A percentile compares a stretch with the other conserved stretches of the same genome.
phyloP scores from a whole-genome alignment of 2,329 filamentous ascomycete species.

The Trichoderma polysporum region DNA sequence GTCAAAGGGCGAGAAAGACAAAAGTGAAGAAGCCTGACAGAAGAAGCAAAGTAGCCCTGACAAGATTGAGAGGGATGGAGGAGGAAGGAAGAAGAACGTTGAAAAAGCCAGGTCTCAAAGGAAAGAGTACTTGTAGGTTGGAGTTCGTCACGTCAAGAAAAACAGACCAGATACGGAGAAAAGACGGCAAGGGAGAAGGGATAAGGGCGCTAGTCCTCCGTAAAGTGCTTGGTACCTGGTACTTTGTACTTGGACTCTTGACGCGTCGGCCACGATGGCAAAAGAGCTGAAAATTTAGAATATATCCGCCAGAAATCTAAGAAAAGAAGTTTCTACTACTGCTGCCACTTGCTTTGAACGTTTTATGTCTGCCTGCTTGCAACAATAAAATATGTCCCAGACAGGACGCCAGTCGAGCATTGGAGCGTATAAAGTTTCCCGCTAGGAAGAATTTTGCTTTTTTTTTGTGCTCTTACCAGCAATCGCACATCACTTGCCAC shows the following conservation, averaged over 20 bases:
- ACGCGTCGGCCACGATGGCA: conserved; percentile 7
- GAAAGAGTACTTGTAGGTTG: not conserved
- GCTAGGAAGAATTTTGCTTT: conserved; percentile 9
- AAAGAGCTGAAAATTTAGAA: not conserved
- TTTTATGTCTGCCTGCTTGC: not conserved
- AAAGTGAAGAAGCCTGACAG: not conserved
- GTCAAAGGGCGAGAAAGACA: not conserved
- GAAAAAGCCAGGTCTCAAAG: not conserved
- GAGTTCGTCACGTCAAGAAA: not conserved
- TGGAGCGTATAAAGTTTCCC: conserved; percentile 5
- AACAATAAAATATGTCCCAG: not conserved
- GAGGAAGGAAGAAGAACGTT: not conserved
- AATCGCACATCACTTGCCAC: conserved; percentile 1
- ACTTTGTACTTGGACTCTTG: conserved; percentile 1
- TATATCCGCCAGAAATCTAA: no score
- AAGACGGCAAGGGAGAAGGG: conserved; percentile 23
- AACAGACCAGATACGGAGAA: conserved; percentile 28
- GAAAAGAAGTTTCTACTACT: not conserved
- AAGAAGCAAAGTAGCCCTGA: not conserved
- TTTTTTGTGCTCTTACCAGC: not conserved
- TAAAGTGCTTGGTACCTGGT: not conserved
- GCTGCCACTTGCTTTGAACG: not conserved
- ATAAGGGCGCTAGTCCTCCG: conserved; percentile 12
- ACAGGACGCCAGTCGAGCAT: not conserved
- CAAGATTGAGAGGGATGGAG: not conserved